Percentiles rank a stretch among this genome's conserved stretches.
Conservation (phyloP, 257 asterid species). For the Nicotiana obtusifolia region DNA sequence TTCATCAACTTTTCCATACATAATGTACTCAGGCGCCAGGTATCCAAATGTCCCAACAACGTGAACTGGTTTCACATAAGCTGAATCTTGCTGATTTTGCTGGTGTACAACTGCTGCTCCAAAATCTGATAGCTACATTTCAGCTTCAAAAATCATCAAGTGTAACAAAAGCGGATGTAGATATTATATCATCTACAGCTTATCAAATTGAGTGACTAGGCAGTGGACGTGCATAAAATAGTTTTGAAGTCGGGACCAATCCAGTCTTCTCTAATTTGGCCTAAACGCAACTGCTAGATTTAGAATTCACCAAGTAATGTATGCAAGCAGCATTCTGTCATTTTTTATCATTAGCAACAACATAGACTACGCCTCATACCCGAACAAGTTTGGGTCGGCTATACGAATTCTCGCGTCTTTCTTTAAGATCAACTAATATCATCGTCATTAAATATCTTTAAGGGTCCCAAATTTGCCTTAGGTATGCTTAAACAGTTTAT, state of each 20-base stretch:
- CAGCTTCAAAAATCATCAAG: neutral
- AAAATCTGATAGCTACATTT: constrained; percentile 59
- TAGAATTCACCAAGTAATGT: neutral
- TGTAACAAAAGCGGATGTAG: neutral
- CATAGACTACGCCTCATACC: no score
- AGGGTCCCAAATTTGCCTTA: neutral
- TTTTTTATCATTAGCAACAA: neutral
- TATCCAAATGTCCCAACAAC: constrained; percentile 57
- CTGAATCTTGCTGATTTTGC: constrained; percentile 27
- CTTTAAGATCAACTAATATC: no score
- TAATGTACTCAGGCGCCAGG: constrained; percentile 81
- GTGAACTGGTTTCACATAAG: constrained; percentile 33
- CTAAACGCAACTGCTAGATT: neutral
- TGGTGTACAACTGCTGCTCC: constrained; percentile 52
- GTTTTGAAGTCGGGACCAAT: neutral
- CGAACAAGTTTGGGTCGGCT: no score
- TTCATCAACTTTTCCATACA: constrained; percentile 84
- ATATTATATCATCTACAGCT: neutral
- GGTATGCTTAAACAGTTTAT: neutral
- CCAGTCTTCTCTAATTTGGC: neutral
- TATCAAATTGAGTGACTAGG: neutral
- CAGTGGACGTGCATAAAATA: neutral
- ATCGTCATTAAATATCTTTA: neutral
- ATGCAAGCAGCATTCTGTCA: neutral
- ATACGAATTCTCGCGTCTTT: no score